Conservation (phyloP, 2,329 filamentous ascomycete species). For the Aspergillus unguis region DNA sequence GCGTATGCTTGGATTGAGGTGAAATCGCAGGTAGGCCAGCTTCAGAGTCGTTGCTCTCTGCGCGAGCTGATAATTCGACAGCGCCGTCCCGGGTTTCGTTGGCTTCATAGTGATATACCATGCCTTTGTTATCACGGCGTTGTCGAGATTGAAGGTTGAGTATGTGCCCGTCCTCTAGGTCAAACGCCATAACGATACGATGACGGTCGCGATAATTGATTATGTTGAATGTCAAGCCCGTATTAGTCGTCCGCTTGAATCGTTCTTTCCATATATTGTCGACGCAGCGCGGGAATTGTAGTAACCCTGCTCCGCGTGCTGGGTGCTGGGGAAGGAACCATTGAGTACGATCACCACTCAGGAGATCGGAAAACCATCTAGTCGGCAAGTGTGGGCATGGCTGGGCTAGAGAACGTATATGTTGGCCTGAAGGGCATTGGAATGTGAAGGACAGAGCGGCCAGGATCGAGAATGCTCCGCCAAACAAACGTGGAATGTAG, state of each 20-base stretch:
- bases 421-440: slow-evolving; percentile 17
- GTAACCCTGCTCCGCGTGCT: background rate
- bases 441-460: slow-evolving; percentile 18
- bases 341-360: background rate
- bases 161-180: slow-evolving; percentile 29
- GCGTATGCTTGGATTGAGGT: slow-evolving; percentile 22
- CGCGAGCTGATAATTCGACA: slow-evolving; percentile 1
- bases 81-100: slow-evolving; percentile 10
- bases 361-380: background rate
- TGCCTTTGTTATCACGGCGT: slow-evolving; percentile 10
- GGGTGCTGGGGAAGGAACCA: background rate
- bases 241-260: slow-evolving; percentile 4
- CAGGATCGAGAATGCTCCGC: slow-evolving; percentile 22
- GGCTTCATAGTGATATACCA: slow-evolving; percentile 17
- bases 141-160: slow-evolving; percentile 29
- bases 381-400: background rate
- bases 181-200: slow-evolving; percentile 24
- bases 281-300: background rate
- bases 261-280: slow-evolving; percentile 12
- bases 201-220: background rate
- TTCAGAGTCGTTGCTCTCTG: slow-evolving; percentile 11
- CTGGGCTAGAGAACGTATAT: slow-evolving; percentile 11
- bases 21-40: slow-evolving; percentile 10
- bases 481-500: slow-evolving; percentile 18
- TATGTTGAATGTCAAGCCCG: slow-evolving; percentile 19